These are phyloP conservation scores for Colletotrichum nymphaeae DNA, from an alignment of 2,329 filamentous ascomycete genomes.

Conservation along the genomic window DNA sequence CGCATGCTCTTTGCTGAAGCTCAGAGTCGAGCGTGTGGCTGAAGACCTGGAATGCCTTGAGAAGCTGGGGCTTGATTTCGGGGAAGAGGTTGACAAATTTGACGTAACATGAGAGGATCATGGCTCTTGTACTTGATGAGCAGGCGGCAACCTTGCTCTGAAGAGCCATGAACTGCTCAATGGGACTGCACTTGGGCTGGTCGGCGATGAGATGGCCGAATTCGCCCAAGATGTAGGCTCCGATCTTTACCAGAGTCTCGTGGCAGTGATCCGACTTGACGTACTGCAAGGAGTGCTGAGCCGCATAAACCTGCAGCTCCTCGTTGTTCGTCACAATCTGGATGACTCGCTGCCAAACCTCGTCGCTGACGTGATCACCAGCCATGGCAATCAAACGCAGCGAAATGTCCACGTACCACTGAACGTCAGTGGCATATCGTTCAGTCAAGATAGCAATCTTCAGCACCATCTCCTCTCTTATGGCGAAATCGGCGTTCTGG, in stretches of 20 bases:
- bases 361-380: slow-evolving; percentile 97
- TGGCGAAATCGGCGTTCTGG: slow-evolving; percentile 96
- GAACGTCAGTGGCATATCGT: slow-evolving; percentile 97
- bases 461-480: slow-evolving; percentile 98
- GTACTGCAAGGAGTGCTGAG: slow-evolving; percentile 92
- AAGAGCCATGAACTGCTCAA: slow-evolving; percentile 95
- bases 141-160: slow-evolving; percentile 90
- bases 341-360: slow-evolving; percentile 98
- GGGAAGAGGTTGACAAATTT: slow-evolving; percentile 99
- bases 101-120: slow-evolving; percentile 94
- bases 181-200: slow-evolving; percentile 90
- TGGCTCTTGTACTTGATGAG: slow-evolving; percentile 89
- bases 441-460: slow-evolving; percentile 99
- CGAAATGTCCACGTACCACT: slow-evolving; percentile 99
- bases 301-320: slow-evolving; percentile 95
- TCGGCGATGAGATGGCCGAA: slow-evolving; percentile 98
- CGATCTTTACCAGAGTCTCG: slow-evolving; percentile 97
- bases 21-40: slow-evolving; percentile 96
- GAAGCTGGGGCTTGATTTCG: slow-evolving; percentile 94
- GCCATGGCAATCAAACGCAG: slow-evolving; percentile 94
- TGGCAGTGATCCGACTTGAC: slow-evolving; percentile 94
- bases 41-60: slow-evolving; percentile 91
- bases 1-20: slow-evolving; percentile 94
- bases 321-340: slow-evolving; percentile 99
- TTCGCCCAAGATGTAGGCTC: slow-evolving; percentile 93